Evolutionary conservation across 164 flowering plant species (phyloP), one percentile per base, ranked within the genome.

Genomic region (Tetracentron sinense): DNA sequence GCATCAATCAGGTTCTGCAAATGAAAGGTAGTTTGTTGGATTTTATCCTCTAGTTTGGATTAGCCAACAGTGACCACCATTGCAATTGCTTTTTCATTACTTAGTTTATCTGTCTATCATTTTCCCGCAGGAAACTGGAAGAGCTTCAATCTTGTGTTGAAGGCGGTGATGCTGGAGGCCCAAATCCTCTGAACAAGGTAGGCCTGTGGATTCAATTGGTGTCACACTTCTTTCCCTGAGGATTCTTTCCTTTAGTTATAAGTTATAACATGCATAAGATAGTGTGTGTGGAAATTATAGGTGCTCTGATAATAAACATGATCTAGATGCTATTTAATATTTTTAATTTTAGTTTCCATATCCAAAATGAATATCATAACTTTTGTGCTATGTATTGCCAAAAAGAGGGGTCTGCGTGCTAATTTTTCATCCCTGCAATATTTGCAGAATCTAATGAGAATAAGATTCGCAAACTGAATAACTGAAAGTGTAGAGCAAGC

Each of bases 131-230:
- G 64, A 60, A 56, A 62, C 35, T 51, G 26, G 78, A 74, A 28
- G 49, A 54, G 47, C 38, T 30, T 33, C 49, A 51, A 47, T 30
- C 56, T 58, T 64, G 7, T 31, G 25, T 7, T 22, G 59, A 56
- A 21, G 64, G 58, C 21, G 63, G 33, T 46, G 67, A 73, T 64
- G 16, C 62, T 33, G 74, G 50, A 30, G 62, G 27, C 33, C 51
- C 74, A 63, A 64, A 64, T 53, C 26, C 35, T 31, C 53, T 62
- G 54, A 65, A 42, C 17, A 63, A 7, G 81, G 78, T 75, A 75
- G 56, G 58, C 46, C 54, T 58, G 27, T 33, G 6, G 23, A 33
- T 42, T 55, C 10, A 55, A 23, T 61, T 29, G 21, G 21, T 46
- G 7, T 19, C 27, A 30, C 30, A 11, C 6, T 54, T 28, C 19